Evolutionary conservation across 495 filamentous ascomycete genomes (phyloP), one percentile per base, ranked within the genome.

Genomic region (Delitschia confertaspora): DNA sequence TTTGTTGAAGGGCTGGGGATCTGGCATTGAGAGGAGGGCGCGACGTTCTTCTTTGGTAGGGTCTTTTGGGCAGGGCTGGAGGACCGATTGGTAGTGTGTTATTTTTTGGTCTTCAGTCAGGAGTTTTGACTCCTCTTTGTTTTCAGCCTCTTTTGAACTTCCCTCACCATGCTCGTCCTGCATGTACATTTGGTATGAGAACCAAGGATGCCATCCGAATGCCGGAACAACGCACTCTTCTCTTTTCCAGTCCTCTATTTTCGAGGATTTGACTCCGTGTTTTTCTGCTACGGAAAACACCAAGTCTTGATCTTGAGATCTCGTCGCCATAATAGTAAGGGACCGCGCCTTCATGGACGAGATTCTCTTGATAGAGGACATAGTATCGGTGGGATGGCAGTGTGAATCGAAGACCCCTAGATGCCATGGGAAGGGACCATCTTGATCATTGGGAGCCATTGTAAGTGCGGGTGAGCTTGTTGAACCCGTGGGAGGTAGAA

Each of bases 151-250:
- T 11, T 13, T 8, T 4, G 34, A 19, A n/a, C n/a, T n/a, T n/a
- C n/a, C n/a, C n/a, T n/a, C n/a, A n/a, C n/a, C n/a, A n/a, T n/a
- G n/a, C n/a, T n/a, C n/a, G 6, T 39, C 37, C 3, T 16, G 3
- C 17, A 53, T 33, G 31, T 77, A 76, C 42, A 94, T 74, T 49
- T 93, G 82, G 59, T 98, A 72, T 1, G 89, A 91, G 63, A 96
- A 98, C 91, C 91, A 98, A 1, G 93, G 93, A 61, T 98, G 91
- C 87, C 89, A 95, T n/a, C 91, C 91, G 65, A 95, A 98, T 21
- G 79, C 80, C 0, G 91, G 89, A 1, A 95, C 47, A 9, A 95
- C 56, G 36, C 57, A 49, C 60, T 53, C 51, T 38, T 57, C 30
- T 50, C 39, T 27, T 18, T 30, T 39, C 48, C 38, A 49, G 2